Evolutionary conservation across 108 stramenopile genomes (phyloP), one percentile per base, ranked within the genome.

Genomic region (Skeletonema marinoi): DNA sequence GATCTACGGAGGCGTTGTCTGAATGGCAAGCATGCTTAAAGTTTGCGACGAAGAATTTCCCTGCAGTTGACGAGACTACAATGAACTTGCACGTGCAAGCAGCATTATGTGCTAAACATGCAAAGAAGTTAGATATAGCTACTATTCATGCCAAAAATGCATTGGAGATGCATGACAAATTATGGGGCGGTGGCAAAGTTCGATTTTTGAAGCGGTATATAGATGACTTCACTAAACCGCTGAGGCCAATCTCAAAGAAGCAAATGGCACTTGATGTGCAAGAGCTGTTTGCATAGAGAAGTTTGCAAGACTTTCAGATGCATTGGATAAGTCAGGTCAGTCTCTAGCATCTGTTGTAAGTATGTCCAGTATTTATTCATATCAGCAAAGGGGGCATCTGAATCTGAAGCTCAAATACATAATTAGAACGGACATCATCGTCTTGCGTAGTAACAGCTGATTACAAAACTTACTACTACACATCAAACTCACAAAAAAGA

Each of bases 171-270:
- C 93, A 93, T 66, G 36, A 90, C 58, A 54, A 84, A 14, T 48
- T 93, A 62, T 93, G 91, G 85, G 89, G 89, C 1, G 90, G 93
- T 16, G 93, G 93, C 19, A 81, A 82, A 25, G 30, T 48, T 16
- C 60, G 84, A 29, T 90, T 93, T 74, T 71, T 86, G 19, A 68
- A 85, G 50, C 82, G 93, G 12, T 90, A 87, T 62, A 75, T 74
- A 35, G 67, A 77, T 58, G 93, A 93, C 50, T 86, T 93, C 33
- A 36, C 67, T 16, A 62, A 89, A 56, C 65, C 73, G 25, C 76
- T 92, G 13, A 73, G 91, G 29, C 81, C 84, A 38, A 31, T 54
- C 0, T 64, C 46, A 17, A 54, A 64, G 63, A 48, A 64, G n/a
- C 54, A 56, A 10, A 56, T 56, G 54, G 25, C 54, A 9, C 16